Percentiles rank a stretch among this genome's conserved stretches.
Evolutionary conservation across 139 green algal genomes (phyloP).

Genomic region (Tetradesmus obliquus): DNA sequence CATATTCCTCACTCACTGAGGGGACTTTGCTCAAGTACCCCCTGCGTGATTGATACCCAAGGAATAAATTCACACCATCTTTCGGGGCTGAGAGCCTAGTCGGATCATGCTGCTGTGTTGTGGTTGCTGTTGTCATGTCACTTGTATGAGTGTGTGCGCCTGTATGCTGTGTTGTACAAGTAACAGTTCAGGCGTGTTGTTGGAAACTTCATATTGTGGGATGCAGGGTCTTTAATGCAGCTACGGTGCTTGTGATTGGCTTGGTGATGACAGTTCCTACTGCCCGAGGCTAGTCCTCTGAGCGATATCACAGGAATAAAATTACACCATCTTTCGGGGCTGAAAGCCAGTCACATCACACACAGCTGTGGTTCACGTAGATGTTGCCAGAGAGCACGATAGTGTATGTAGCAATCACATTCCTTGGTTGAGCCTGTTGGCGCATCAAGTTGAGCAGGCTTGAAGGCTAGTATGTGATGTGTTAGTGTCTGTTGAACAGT

Average conservation of each 20-base stretch:
- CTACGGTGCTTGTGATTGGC: not conserved
- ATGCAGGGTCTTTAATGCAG: not conserved
- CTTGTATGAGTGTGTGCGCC: too few species aligned
- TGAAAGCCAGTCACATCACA: slow-evolving; percentile 24
- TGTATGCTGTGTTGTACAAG: too few species aligned
- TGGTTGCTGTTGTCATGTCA: not conserved
- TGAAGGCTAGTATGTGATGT: too few species aligned
- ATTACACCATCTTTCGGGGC: slow-evolving; percentile 46
- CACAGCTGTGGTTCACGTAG: too few species aligned
- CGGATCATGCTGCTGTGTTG: not conserved
- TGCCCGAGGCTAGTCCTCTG: slow-evolving; percentile 11
- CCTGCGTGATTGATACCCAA: slow-evolving; percentile 18
- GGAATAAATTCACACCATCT: slow-evolving; percentile 44
- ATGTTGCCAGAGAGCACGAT: not conserved
- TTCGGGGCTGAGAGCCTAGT: slow-evolving; percentile 36
- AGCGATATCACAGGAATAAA: slow-evolving; percentile 30
- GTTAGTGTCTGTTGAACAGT: too few species aligned
- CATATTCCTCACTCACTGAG: slow-evolving; percentile 15
- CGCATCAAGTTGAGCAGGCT: too few species aligned
- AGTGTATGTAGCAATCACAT: not conserved
- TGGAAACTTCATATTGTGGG: not conserved
- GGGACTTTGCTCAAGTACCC: not conserved
- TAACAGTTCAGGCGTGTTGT: too few species aligned
- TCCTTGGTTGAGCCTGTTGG: not conserved
- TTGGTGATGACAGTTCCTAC: slow-evolving; percentile 46